These are phyloP conservation scores for Entophlyctis luteolus DNA, from an alignment of 192 early-diverging fungal genomes.

Conservation along the genomic window DNA sequence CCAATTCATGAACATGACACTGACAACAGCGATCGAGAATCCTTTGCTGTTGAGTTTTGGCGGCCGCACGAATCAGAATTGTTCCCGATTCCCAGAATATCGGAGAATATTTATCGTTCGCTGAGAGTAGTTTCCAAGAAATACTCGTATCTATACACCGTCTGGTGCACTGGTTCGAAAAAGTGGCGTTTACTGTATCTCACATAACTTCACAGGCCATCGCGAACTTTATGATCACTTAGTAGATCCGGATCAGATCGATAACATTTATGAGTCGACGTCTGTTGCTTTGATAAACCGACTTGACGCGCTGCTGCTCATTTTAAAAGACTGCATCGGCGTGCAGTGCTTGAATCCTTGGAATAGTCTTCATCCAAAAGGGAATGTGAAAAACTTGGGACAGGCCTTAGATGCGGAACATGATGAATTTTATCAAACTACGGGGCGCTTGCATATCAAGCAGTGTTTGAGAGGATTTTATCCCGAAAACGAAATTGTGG, in stretches of 20 bases:
- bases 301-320: slow-evolving; percentile 43
- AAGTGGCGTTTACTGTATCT: background rate
- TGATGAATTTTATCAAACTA: slow-evolving; percentile 39
- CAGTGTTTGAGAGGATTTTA: slow-evolving; percentile 12
- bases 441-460: background rate
- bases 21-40: slow-evolving; percentile 22
- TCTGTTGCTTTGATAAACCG: slow-evolving; percentile 43
- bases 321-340: slow-evolving; percentile 48
- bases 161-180: slow-evolving; percentile 12
- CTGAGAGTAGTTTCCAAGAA: background rate
- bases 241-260: slow-evolving; percentile 55
- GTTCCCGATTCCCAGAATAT: background rate
- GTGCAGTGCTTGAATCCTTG: slow-evolving; percentile 57
- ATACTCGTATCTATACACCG: slow-evolving; percentile 18
- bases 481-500: slow-evolving; percentile 1
- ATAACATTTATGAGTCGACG: slow-evolving; percentile 48
- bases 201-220: background rate
- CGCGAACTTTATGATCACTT: slow-evolving; percentile 44
- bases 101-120: slow-evolving; percentile 7
- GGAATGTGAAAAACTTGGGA: slow-evolving; percentile 35
- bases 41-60: slow-evolving; percentile 15
- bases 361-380: slow-evolving; percentile 44
- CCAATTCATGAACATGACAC: slow-evolving; percentile 41
- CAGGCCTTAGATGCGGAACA: slow-evolving; percentile 46
- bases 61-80: background rate